Conservation (phyloP, 495 filamentous ascomycete species). For the Chaetomium tenue region DNA sequence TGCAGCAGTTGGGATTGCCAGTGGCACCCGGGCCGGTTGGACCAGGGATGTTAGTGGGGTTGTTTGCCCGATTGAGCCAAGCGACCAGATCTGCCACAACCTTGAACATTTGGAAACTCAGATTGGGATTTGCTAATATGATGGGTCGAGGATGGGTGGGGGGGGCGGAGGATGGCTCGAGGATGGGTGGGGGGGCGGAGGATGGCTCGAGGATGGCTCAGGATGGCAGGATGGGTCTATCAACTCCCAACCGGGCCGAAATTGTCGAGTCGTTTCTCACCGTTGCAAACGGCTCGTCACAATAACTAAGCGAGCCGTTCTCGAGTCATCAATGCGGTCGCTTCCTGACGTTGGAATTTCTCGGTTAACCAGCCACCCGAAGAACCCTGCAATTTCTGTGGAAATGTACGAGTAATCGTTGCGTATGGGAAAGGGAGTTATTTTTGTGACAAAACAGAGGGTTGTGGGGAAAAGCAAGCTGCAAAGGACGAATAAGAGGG, state of each 20-base stretch:
- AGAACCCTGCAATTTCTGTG: too few relatives aligned
- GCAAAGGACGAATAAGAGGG: too few relatives aligned
- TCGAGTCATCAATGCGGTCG: background rate
- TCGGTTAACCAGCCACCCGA: conserved; percentile 2
- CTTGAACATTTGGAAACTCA: background rate
- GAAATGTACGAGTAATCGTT: too few relatives aligned
- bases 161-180: too few relatives aligned
- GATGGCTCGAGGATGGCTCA: too few relatives aligned
- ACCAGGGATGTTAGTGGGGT: background rate
- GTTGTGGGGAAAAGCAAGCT: too few relatives aligned
- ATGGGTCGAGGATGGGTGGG: background rate
- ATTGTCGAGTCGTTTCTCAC: background rate
- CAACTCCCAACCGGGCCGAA: background rate
- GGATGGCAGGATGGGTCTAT: too few relatives aligned
- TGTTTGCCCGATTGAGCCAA: background rate
- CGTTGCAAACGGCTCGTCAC: background rate
- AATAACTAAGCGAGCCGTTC: background rate
- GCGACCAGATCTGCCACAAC: background rate
- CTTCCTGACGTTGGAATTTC: background rate
- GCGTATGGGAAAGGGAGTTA: too few relatives aligned
- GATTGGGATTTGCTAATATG: conserved; percentile 2
- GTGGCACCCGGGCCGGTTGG: background rate
- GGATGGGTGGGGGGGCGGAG: too few relatives aligned
- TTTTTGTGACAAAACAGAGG: too few relatives aligned
- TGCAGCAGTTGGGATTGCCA: background rate